A percentile compares a stretch with the other conserved stretches of the same genome.
phyloP scores from a whole-genome alignment of 1,139 yeast genomes.

The Blastobotrys persicus region DNA sequence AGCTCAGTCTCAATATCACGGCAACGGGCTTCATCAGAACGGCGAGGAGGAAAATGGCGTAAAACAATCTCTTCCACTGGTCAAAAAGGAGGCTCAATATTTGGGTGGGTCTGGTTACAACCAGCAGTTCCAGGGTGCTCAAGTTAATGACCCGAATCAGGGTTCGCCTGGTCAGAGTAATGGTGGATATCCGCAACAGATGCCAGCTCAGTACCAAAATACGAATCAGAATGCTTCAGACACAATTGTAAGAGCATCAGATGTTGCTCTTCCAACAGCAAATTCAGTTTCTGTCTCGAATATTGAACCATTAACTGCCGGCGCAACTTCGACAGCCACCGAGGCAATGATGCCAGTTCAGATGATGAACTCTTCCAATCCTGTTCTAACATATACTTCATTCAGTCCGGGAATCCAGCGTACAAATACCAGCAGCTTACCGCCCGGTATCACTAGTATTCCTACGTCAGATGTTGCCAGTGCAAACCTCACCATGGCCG shows the following conservation, averaged over 20 bases:
- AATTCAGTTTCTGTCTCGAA: neutral
- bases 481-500: neutral
- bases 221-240: neutral
- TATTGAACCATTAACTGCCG: neutral
- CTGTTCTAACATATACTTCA: neutral
- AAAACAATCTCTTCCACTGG: neutral
- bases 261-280: neutral
- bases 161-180: neutral
- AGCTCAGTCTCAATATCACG: conserved; percentile 1
- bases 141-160: neutral
- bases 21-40: neutral
- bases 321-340: neutral
- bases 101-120: neutral
- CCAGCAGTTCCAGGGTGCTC: neutral
- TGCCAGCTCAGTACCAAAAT: neutral
- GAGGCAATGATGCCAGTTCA: neutral
- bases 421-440: neutral
- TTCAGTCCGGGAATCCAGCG: neutral
- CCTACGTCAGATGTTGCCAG: neutral
- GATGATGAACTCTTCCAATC: neutral
- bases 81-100: neutral
- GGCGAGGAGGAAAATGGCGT: neutral
- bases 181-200: neutral
- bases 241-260: neutral
- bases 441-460: neutral